Base-by-base conservation (phyloP, 257 asterid species). In the Petunia secreta region DNA sequence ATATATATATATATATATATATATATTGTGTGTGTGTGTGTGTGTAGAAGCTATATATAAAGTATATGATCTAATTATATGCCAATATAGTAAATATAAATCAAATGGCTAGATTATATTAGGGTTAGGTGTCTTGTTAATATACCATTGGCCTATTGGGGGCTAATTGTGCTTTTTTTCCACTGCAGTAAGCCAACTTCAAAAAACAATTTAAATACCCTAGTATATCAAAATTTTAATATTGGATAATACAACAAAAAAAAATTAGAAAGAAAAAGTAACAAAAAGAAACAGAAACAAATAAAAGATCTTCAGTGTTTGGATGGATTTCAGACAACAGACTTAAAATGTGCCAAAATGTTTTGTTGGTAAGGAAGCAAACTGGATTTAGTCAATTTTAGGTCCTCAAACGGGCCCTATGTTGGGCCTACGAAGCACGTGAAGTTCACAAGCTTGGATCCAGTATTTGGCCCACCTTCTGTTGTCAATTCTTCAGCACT, bases 331-430 rank as follows among this genome's bases (percentile, higher is more conserved):
- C 5, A 68, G 76, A 68, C 40, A 68, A 44, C 57, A 69, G 58
- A 69, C 39, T 69, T 8, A 9, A 68, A 16, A 69, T n/a, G n/a
- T 40, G 58, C 16, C 9, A 68, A 44, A 16, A 44, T 16, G 8
- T 68, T 3, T 68, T 68, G 76, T 68, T 68, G 76, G 76, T 68
- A 4, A 68, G 76, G 3, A n/a, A 4, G 57, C 76, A 68, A 25
- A 25, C 4, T 68, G 2, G 38, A 16, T 59, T 11, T 25, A 16
- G 41, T 68, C 36, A 59, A 59, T 11, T 43, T 7, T 14, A 34
- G 6, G 63, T n/a, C 63, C 63, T 15, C 36, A 67, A 67, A 43
- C 43, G 76, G 76, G 58, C 76, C 25, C 76, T 16, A 16, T 68
- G 11, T 44, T 69, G 76, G 58, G 16, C 76, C 58, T 69, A 16